phyloP scores from a whole-genome alignment of 768 basidiomycete genomes.

The Mrakia blollopis region DNA sequence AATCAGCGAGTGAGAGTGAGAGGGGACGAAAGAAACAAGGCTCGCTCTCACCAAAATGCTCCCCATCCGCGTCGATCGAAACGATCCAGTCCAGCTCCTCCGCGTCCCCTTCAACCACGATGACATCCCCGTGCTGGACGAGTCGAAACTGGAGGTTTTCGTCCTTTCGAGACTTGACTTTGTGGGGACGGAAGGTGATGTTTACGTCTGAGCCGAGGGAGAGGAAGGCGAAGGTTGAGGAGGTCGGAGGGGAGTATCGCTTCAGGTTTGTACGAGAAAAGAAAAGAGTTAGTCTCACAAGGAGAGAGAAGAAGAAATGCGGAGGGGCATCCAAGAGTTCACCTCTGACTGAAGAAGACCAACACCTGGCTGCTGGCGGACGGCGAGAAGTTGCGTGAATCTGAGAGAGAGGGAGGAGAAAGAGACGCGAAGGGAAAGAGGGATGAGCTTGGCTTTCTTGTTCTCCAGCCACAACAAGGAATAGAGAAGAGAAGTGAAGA shows the following conservation, averaged over 20 bases:
- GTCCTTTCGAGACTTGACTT: not conserved
- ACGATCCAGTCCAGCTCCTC: not conserved
- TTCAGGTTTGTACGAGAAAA: too few relatives aligned
- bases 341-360: too few relatives aligned
- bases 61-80: not conserved
- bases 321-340: too few relatives aligned
- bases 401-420: too few relatives aligned
- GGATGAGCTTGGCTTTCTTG: too few relatives aligned
- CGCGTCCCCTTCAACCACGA: not conserved
- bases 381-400: too few relatives aligned
- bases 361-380: too few relatives aligned
- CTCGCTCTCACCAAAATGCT: not conserved
- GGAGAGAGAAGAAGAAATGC: not conserved
- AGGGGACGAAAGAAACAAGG: not conserved
- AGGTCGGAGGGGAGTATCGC: not conserved
- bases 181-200: not conserved
- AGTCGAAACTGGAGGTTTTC: not conserved
- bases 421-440: not conserved
- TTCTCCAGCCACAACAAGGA: too few relatives aligned
- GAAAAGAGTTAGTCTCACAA: not conserved
- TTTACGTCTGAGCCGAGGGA: not conserved
- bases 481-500: too few relatives aligned
- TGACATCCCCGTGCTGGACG: not conserved
- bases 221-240: not conserved
- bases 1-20: too few relatives aligned